These are phyloP conservation scores for Leccinum imitatum DNA, from an alignment of 768 basidiomycete species.

Conservation along the genomic window DNA sequence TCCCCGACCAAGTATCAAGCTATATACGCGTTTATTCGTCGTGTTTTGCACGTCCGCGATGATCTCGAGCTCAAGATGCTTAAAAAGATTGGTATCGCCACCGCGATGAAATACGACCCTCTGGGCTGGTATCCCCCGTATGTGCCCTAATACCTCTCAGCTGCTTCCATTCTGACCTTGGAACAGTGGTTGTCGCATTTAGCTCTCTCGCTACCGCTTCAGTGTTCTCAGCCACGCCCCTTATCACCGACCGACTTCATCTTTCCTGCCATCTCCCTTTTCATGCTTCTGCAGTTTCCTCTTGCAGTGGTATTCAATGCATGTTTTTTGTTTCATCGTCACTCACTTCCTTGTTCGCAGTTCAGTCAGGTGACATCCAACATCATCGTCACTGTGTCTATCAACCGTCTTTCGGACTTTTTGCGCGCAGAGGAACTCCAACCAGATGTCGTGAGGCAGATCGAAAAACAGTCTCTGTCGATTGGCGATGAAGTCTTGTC, in stretches of 20 bases:
- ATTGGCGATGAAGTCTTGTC: conserved; percentile 68
- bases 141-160: conserved; percentile 1
- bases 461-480: conserved; percentile 41
- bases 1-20: conserved; percentile 65
- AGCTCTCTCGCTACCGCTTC: conserved; percentile 80
- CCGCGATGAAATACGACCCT: conserved; percentile 60
- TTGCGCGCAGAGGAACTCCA: conserved; percentile 81
- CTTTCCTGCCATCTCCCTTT: conserved; percentile 91
- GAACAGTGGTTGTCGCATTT: conserved; percentile 70
- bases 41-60: conserved; percentile 77
- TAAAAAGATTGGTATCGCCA: conserved; percentile 74
- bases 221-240: conserved; percentile 54
- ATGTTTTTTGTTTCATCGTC: background rate
- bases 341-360: conserved; percentile 33
- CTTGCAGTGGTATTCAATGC: conserved; percentile 64
- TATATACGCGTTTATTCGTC: conserved; percentile 86
- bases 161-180: background rate
- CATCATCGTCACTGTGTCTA: conserved; percentile 82
- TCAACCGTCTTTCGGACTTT: conserved; percentile 74
- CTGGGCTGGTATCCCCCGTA: conserved; percentile 67
- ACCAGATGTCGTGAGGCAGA: conserved; percentile 62
- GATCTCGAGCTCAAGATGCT: conserved; percentile 77
- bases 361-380: conserved; percentile 73
- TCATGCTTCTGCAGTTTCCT: conserved; percentile 86
- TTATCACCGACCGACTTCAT: conserved; percentile 81